Evolutionary conservation across 1,139 yeast species (phyloP).

Genomic region (Hansenula anomala): DNA sequence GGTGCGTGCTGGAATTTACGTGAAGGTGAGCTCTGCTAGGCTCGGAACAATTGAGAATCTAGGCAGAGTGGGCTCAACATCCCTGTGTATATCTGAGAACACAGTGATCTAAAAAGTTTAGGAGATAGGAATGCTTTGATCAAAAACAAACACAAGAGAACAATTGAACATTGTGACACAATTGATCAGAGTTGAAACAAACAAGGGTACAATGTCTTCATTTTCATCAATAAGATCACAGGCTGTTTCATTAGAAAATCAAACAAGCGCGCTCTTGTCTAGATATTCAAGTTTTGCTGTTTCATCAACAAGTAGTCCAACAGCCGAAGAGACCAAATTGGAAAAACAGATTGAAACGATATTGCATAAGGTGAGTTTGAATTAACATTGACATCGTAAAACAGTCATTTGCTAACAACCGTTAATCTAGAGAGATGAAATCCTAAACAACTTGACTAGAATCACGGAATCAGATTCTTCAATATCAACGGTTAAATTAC

Average conservation of each 20-base stretch:
- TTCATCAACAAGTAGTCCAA: conserved; percentile 41
- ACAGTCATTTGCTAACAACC: conserved; percentile 1
- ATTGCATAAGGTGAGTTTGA: conserved; percentile 25
- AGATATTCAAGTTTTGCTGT: conserved; percentile 51
- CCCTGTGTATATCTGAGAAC: too few species aligned
- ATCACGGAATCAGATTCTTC: conserved; percentile 53
- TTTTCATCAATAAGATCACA: conserved; percentile 51
- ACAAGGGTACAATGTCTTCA: too few species aligned
- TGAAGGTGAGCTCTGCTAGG: neutral
- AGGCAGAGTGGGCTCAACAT: too few species aligned
- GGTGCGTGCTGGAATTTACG: neutral
- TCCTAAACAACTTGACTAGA: conserved; percentile 30
- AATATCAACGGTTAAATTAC: conserved; percentile 69
- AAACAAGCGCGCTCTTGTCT: conserved; percentile 45
- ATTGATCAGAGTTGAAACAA: too few species aligned
- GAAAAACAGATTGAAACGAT: conserved; percentile 38
- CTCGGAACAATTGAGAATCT: too few species aligned
- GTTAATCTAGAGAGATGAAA: conserved; percentile 31
- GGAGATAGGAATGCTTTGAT: too few species aligned
- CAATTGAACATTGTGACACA: too few species aligned
- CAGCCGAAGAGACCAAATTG: conserved; percentile 41
- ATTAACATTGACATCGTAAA: too few species aligned
- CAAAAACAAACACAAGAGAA: too few species aligned
- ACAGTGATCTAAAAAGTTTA: too few species aligned
- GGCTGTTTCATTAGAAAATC: conserved; percentile 51